phyloP scores from a whole-genome alignment of 306 rosid species.

The Aeschynomene evenia region DNA sequence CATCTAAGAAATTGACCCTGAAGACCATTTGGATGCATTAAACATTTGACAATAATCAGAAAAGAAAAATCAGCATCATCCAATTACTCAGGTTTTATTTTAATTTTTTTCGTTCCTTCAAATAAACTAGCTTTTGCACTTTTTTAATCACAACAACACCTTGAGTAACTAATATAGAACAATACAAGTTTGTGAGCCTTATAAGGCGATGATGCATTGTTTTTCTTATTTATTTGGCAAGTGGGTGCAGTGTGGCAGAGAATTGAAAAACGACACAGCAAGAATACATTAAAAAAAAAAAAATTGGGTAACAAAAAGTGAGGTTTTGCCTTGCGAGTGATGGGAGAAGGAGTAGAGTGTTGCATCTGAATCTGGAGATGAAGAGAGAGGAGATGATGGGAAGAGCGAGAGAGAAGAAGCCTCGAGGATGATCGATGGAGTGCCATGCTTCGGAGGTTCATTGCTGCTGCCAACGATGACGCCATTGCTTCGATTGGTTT shows the following conservation, averaged over 20 bases:
- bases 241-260: too few relatives aligned
- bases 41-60: too few relatives aligned
- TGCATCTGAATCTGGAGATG: conserved; percentile 29
- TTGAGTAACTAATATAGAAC: too few relatives aligned
- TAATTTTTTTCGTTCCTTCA: too few relatives aligned
- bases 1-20: not conserved
- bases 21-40: not conserved
- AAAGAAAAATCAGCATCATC: conserved; percentile 9
- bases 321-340: conserved; percentile 51
- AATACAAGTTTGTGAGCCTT: too few relatives aligned
- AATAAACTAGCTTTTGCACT: not conserved
- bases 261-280: too few relatives aligned
- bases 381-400: conserved; percentile 23
- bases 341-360: conserved; percentile 20
- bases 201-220: too few relatives aligned
- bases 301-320: too few relatives aligned
- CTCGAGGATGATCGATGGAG: conserved; percentile 36
- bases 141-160: not conserved
- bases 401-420: conserved; percentile 28
- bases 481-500: conserved; percentile 2
- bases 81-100: not conserved
- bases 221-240: too few relatives aligned
- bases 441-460: conserved; percentile 18
- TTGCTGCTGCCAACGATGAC: conserved; percentile 4
- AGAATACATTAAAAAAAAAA: too few relatives aligned